Evolutionary conservation across 2,329 filamentous ascomycete genomes (phyloP).

Genomic region (Pseudogymnoascus sp.): DNA sequence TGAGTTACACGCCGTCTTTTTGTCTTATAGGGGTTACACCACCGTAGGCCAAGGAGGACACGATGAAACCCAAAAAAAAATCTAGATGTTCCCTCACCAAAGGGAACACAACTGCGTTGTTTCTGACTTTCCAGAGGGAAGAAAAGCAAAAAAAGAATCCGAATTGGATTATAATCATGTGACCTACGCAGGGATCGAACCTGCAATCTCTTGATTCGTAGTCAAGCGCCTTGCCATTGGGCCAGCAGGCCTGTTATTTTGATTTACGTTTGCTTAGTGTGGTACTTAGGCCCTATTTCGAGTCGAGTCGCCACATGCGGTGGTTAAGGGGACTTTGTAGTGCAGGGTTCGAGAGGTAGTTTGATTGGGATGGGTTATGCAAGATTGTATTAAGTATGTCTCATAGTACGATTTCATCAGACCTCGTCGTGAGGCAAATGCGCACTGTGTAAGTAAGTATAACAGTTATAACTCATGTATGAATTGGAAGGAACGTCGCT

Average conservation of each 20-base stretch:
- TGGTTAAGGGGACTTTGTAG: too few species aligned
- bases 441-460: not conserved
- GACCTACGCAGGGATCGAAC: slow-evolving; percentile 36
- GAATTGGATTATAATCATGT: slow-evolving; percentile 10
- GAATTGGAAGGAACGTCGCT: not conserved
- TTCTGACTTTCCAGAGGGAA: not conserved
- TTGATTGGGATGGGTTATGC: not conserved
- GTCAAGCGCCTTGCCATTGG: slow-evolving; percentile 46
- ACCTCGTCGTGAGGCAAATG: not conserved
- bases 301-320: too few species aligned
- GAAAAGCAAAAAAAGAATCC: not conserved
- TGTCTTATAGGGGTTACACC: not conserved
- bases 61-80: not conserved
- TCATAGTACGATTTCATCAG: not conserved
- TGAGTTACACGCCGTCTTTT: not conserved
- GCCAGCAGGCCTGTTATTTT: slow-evolving; percentile 28
- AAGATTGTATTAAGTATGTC: not conserved
- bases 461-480: not conserved
- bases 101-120: not conserved
- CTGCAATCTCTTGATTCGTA: slow-evolving; percentile 46
- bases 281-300: too few species aligned
- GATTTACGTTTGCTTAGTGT: too few species aligned
- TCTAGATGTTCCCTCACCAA: not conserved
- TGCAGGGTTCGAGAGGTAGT: not conserved
- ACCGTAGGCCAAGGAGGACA: not conserved